These are phyloP conservation scores for Effrenium voratum DNA, from an alignment of 73 alveolate genomes.

Conservation along the genomic window DNA sequence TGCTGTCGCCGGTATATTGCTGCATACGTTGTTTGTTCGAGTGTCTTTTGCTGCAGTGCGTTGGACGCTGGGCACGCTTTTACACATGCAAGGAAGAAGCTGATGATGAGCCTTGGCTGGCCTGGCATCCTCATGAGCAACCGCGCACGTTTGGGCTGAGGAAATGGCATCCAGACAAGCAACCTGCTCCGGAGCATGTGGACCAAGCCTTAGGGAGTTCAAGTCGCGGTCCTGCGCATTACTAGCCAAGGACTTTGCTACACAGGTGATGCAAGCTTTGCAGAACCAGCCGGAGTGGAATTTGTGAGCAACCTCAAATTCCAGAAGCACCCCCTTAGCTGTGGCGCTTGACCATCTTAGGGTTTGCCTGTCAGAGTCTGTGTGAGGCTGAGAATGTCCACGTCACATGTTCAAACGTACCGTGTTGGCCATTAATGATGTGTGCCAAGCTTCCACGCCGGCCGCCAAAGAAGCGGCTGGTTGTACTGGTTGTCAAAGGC, in stretches of 20 bases:
- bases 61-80: not conserved
- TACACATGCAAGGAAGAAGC: conserved; percentile 32
- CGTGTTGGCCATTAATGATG: too few relatives aligned
- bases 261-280: conserved; percentile 89
- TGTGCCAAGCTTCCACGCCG: too few relatives aligned
- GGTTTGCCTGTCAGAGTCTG: too few relatives aligned
- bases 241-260: conserved; percentile 39
- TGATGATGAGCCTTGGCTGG: conserved; percentile 65
- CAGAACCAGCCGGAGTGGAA: conserved; percentile 88
- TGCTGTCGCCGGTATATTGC: too few relatives aligned
- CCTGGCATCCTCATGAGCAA: not conserved
- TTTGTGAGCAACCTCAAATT: too few relatives aligned
- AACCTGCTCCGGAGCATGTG: conserved; percentile 84
- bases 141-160: not conserved
- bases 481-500: too few relatives aligned
- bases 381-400: too few relatives aligned
- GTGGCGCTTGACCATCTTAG: too few relatives aligned
- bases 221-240: not conserved
- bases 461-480: too few relatives aligned
- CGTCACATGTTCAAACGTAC: too few relatives aligned
- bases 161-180: conserved; percentile 94
- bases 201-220: not conserved
- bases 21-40: not conserved
- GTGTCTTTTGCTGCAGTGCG: too few relatives aligned
- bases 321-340: too few relatives aligned